Evolutionary conservation across 176 grass and related monocot species (phyloP), one percentile per base, ranked within the genome.

Genomic region (Saccharum spontaneum): DNA sequence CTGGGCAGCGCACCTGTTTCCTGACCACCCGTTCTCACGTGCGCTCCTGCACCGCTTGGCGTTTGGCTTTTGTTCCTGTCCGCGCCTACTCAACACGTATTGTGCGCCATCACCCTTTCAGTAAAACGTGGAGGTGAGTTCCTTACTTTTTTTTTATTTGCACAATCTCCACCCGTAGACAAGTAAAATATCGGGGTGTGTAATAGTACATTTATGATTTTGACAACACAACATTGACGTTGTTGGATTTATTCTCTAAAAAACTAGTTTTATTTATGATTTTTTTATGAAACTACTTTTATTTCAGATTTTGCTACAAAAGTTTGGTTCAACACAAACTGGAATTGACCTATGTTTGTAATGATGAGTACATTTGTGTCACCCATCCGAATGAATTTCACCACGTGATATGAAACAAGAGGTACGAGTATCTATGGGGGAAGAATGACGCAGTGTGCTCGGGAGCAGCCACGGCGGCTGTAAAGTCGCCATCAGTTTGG

Each of bases 21-120:
- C 17, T 69, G 70, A 69, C 49, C 82, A 69, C 82, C 3, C 48
- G 49, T 68, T 55, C 71, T 76, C 71, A 52, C 49, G 70, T 10
- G 82, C 34, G 50, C 80, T n/a, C 60, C 22, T 15, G 61, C 62
- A 5, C 69, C 63, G 39, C 46, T 22, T 67, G 68, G 7, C 2
- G 7, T 26, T 39, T n/a, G 50, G 52, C 54, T 59, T 18, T 18
- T 77, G 34, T 20, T 60, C 33, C 61, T 30, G 24, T 30, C 26
- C 73, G 23, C 38, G 23, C 38, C 59, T 26, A 18, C 39, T 18
- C 37, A 26, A 40, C 10, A 26, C 10, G 10, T 4, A 13, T 73
- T 15, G 7, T 50, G 67, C 31, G 67, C 36, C 68, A 8, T n/a
- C 8, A 20, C 15, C 31, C 7, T 34, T 14, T 15, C 62, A 5